Evolutionary conservation across 73 alveolate genomes (phyloP), one percentile per base, ranked within the genome.

Genomic region (Tetrahymena borealis): DNA sequence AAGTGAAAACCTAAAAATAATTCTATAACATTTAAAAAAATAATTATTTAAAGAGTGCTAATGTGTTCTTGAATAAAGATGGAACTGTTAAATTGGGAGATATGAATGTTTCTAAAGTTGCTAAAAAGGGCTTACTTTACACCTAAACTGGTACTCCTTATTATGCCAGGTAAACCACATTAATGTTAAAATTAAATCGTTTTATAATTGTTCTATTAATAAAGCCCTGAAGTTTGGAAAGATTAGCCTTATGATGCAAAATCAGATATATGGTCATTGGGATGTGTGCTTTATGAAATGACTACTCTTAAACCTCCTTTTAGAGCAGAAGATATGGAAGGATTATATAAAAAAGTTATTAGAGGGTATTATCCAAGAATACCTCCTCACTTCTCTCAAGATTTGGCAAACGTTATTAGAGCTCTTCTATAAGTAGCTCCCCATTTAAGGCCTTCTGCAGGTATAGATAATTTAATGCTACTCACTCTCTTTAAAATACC

Each of bases 131-230:
- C 8, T 93, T 97, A 32, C 95, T 95, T 39, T 97, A 97, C 90
- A 98, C 99, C 4, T 97, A 97, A 94, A 98, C 99, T 28, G 99
- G 99, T 2, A 98, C 99, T 5, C 99, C 99, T 28, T 98, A 97
- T 92, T 98, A 98, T 96, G 99, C 99, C 13, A 94, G 85, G 85
- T 60, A 60, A 24, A 24, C 10, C 33, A 60, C 12, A 42, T 1
- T n/a, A n/a, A 2, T 60, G 6, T 18, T 9, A 13, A 60, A 60
- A 15, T 20, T 24, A 18, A 60, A 42, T 6, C 12, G 31, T 9
- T 24, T 18, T 18, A 4, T 60, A 2, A 60, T 60, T 60, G 4
- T 15, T 60, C n/a, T 60, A 3, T 60, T n/a, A 60, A 60, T 18
- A 60, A 60, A 60, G 98, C 33, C 99, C 99, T 3, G 99, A 98